These are phyloP conservation scores for Coemansia sp. DNA, from an alignment of 192 early-diverging fungal species.

Conservation along the genomic window DNA sequence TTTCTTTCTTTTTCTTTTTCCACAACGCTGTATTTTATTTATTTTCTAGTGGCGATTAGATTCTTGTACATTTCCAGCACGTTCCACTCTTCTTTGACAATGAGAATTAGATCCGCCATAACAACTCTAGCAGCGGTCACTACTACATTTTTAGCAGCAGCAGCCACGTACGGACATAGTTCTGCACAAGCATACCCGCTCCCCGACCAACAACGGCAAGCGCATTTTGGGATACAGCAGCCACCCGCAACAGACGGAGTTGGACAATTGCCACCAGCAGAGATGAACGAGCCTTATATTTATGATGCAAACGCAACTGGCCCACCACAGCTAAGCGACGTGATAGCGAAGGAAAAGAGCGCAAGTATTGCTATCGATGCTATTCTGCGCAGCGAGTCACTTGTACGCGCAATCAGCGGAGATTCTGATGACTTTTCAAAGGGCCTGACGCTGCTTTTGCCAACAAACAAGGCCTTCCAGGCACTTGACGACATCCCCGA, in stretches of 20 bases:
- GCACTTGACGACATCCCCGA: constrained; percentile 27
- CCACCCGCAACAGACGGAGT: background rate
- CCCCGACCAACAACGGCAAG: constrained; percentile 28
- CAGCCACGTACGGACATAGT: constrained; percentile 8
- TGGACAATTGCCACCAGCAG: background rate
- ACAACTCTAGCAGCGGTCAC: constrained; percentile 20
- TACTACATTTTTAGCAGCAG: constrained; percentile 14
- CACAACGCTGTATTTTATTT: background rate
- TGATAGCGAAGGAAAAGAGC: constrained; percentile 40
- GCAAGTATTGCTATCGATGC: constrained; percentile 47
- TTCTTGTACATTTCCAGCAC: background rate
- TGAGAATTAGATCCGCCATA: constrained; percentile 12
- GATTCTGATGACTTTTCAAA: constrained; percentile 40
- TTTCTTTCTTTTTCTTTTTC: constrained; percentile 5
- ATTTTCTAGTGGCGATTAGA: background rate
- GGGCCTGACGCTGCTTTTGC: constrained; percentile 46
- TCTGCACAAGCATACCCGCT: constrained; percentile 20
- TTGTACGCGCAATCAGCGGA: constrained; percentile 49
- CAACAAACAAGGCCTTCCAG: constrained; percentile 50
- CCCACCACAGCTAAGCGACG: constrained; percentile 41
- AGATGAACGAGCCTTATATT: constrained; percentile 29
- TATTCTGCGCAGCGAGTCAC: constrained; percentile 41
- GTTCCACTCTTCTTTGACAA: background rate
- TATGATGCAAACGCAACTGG: constrained; percentile 34
- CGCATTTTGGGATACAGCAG: constrained; percentile 10